phyloP scores from a whole-genome alignment of 2,329 filamentous ascomycete genomes.

The Phialemonium atrogriseum region DNA sequence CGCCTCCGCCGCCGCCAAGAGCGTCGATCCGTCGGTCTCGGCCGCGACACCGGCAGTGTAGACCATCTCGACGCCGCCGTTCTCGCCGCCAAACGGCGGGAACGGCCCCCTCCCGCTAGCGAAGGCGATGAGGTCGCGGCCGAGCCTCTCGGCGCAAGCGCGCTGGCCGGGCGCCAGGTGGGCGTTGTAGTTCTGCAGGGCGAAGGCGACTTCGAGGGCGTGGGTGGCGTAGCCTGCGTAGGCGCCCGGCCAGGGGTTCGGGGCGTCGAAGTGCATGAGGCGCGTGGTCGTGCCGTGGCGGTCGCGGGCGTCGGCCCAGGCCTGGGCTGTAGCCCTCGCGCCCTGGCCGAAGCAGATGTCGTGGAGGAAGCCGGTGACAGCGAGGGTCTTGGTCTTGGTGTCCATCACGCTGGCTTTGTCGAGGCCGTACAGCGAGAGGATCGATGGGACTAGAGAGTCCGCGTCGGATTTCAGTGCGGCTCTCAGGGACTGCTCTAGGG shows the following conservation, averaged over 20 bases:
- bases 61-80: constrained; percentile 3
- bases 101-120: constrained; percentile 22
- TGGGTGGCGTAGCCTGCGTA: constrained; percentile 32
- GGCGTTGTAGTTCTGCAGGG: constrained; percentile 37
- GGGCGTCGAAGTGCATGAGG: constrained; percentile 32
- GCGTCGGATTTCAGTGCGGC: background rate
- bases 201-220: constrained; percentile 33
- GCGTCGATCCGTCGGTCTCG: constrained; percentile 3
- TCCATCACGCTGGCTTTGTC: background rate
- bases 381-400: background rate
- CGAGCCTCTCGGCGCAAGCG: constrained; percentile 22
- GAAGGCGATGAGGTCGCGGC: constrained; percentile 27
- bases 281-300: no score
- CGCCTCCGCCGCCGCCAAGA: constrained; percentile 1
- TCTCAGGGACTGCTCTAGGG: background rate
- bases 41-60: constrained; percentile 6
- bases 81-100: background rate
- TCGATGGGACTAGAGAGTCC: background rate
- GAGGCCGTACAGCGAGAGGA: constrained; percentile 3
- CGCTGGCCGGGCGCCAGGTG: constrained; percentile 23
- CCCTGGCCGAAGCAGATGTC: constrained; percentile 3
- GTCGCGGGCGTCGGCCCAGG: no score
- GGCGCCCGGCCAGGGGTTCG: constrained; percentile 35
- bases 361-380: constrained; percentile 1
- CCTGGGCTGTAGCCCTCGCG: background rate